Conservation (phyloP, 2,329 filamentous ascomycete genomes). For the Alternaria conjuncta region DNA sequence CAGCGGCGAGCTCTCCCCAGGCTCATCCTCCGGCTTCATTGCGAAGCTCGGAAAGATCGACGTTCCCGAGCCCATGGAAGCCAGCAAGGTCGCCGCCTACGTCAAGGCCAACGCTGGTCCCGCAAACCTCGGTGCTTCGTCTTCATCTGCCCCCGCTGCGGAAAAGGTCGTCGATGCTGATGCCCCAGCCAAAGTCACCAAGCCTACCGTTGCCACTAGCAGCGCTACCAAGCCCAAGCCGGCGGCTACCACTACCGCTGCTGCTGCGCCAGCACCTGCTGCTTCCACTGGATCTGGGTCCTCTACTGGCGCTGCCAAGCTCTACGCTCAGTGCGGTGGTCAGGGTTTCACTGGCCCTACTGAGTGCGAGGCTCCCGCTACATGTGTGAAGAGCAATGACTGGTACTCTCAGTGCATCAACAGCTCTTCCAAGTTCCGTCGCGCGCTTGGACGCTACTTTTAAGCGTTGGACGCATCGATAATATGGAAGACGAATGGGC, state of each 20-base stretch:
- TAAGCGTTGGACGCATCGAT: fast-evolving
- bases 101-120: slow-evolving; percentile 32
- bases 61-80: slow-evolving; percentile 18
- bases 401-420: slow-evolving; percentile 53
- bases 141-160: not conserved
- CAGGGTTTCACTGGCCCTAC: slow-evolving; percentile 47
- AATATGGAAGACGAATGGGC: fast-evolving
- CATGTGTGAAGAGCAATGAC: slow-evolving; percentile 46
- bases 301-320: slow-evolving; percentile 8
- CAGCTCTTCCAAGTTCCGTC: slow-evolving; percentile 17
- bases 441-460: not conserved
- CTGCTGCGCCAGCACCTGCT: not conserved
- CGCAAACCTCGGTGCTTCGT: slow-evolving; percentile 19
- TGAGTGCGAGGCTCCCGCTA: slow-evolving; percentile 44
- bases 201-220: not conserved
- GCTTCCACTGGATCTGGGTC: not conserved
- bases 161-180: not conserved
- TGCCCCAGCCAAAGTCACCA: not conserved
- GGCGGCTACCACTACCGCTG: not conserved
- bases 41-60: slow-evolving; percentile 17
- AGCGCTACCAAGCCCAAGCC: not conserved
- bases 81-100: slow-evolving; percentile 24
- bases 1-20: slow-evolving; percentile 24
- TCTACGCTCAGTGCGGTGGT: slow-evolving; percentile 52
- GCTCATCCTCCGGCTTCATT: slow-evolving; percentile 20